These are phyloP conservation scores for Kuraishia floccosa DNA, from an alignment of 805 yeast species.

Conservation along the genomic window DNA sequence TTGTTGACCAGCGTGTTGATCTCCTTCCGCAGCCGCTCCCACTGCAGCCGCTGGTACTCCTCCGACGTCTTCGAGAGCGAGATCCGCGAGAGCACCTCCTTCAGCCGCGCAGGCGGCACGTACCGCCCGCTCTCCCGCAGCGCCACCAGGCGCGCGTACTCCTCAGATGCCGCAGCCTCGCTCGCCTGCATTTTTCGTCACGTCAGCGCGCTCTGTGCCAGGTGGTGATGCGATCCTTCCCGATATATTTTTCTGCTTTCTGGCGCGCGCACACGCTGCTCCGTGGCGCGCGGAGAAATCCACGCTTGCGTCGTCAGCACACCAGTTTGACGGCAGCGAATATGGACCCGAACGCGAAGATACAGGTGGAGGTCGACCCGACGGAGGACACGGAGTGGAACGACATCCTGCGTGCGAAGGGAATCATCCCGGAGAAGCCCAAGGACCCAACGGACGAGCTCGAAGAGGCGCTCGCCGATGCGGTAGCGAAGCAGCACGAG, in stretches of 20 bases:
- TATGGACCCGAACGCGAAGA: slow-evolving; percentile 42
- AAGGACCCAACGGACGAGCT: slow-evolving; percentile 80
- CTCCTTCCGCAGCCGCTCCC: slow-evolving; percentile 40
- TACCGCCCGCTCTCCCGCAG: slow-evolving; percentile 34
- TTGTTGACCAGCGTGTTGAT: slow-evolving; percentile 38
- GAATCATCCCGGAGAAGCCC: slow-evolving; percentile 85
- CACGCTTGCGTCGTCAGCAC: not conserved
- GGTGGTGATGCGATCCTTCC: too few relatives aligned
- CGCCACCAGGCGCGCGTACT: slow-evolving; percentile 21
- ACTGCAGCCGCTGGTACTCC: slow-evolving; percentile 38
- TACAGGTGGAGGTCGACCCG: slow-evolving; percentile 86
- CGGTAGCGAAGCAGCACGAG: slow-evolving; percentile 67
- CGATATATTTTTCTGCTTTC: too few relatives aligned
- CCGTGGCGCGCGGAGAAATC: not conserved
- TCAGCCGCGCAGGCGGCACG: slow-evolving; percentile 42
- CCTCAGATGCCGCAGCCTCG: too few relatives aligned
- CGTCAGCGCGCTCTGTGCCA: too few relatives aligned
- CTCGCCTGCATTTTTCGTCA: too few relatives aligned
- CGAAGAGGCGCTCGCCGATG: slow-evolving; percentile 83
- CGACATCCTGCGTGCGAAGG: slow-evolving; percentile 82
- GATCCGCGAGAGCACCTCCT: slow-evolving; percentile 22
- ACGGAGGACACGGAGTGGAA: slow-evolving; percentile 98
- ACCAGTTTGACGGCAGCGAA: too few relatives aligned
- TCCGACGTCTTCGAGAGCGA: slow-evolving; percentile 9
- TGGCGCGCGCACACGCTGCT: not conserved